Conservation (phyloP, 129 eudicot species). For the Centrapalus pauciflorus region DNA sequence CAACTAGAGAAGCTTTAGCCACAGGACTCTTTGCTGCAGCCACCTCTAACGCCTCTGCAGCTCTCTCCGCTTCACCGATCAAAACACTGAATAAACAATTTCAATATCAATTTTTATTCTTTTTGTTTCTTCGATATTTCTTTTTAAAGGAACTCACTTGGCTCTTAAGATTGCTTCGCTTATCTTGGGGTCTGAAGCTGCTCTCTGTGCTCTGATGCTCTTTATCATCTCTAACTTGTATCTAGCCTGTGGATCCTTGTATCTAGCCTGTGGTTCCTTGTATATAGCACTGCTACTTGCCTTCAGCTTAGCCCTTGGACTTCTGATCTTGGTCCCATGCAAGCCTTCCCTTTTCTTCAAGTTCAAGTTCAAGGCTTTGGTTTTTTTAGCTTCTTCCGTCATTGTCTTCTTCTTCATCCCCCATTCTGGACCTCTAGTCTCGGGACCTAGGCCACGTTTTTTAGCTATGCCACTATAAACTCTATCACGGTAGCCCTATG, state of each 20-base stretch:
- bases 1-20: slow-evolving; percentile 77
- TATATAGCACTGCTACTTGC: slow-evolving; percentile 31
- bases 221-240: slow-evolving; percentile 88
- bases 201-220: slow-evolving; percentile 80
- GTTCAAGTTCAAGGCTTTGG: slow-evolving; percentile 21
- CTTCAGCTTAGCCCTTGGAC: slow-evolving; percentile 29
- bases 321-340: slow-evolving; percentile 13
- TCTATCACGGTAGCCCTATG: slow-evolving; percentile 69
- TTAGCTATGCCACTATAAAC: slow-evolving; percentile 59
- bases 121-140: not conserved
- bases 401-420: slow-evolving; percentile 42
- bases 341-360: slow-evolving; percentile 19
- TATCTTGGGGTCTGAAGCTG: slow-evolving; percentile 51
- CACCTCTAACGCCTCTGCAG: slow-evolving; percentile 72
- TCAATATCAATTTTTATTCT: not conserved
- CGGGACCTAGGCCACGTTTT: slow-evolving; percentile 43
- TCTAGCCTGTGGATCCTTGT: slow-evolving; percentile 77
- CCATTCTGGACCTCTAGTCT: slow-evolving; percentile 43
- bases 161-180: slow-evolving; percentile 77
- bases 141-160: slow-evolving; percentile 48
- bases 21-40: slow-evolving; percentile 70
- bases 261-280: slow-evolving; percentile 64
- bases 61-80: slow-evolving; percentile 89
- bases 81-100: slow-evolving; percentile 40
- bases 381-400: slow-evolving; percentile 36